A percentile compares a stretch with the other conserved stretches of the same genome.
These are phyloP conservation scores for Choanephora cucurbitarum DNA, from an alignment of 371 early-diverging fungal genomes.

Conservation along the genomic window DNA sequence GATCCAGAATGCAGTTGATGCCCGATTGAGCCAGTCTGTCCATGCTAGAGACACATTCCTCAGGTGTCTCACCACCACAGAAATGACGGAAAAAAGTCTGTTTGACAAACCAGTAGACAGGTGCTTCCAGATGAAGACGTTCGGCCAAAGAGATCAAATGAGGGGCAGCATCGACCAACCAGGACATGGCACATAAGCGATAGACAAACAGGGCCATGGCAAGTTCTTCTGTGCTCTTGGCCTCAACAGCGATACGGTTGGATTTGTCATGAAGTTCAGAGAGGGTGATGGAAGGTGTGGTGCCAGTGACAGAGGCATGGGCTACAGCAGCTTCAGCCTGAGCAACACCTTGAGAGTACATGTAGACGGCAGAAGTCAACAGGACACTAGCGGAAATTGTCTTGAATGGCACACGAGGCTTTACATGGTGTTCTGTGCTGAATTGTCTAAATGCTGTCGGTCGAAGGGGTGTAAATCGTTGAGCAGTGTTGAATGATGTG, in stretches of 20 bases:
- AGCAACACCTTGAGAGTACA: slow-evolving; percentile 9
- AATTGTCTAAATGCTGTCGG: slow-evolving; percentile 8
- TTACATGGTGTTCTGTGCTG: slow-evolving; percentile 2
- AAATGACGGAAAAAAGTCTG: slow-evolving; percentile 90
- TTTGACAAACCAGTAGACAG: slow-evolving; percentile 73
- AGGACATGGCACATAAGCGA: slow-evolving; percentile 65
- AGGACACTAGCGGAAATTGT: slow-evolving; percentile 27
- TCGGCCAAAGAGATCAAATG: slow-evolving; percentile 62
- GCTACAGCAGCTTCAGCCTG: slow-evolving; percentile 19
- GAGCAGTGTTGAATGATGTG: slow-evolving; percentile 7
- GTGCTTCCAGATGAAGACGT: slow-evolving; percentile 55
- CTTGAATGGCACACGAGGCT: slow-evolving; percentile 26
- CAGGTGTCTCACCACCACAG: slow-evolving; percentile 92
- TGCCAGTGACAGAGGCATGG: slow-evolving; percentile 7
- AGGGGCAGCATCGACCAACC: slow-evolving; percentile 72
- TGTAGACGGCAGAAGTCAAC: slow-evolving; percentile 20
- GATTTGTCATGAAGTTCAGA: slow-evolving; percentile 30
- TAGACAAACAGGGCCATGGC: slow-evolving; percentile 77
- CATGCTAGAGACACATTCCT: slow-evolving; percentile 88
- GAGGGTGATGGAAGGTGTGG: slow-evolving; percentile 16
- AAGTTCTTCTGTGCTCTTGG: slow-evolving; percentile 65
- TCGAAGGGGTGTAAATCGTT: slow-evolving; percentile 3
- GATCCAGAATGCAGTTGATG: slow-evolving; percentile 88
- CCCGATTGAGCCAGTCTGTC: slow-evolving; percentile 61
- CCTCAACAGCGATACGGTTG: slow-evolving; percentile 51